Conservation (phyloP, 805 yeast genomes). For the Saturnispora ahearnii region DNA sequence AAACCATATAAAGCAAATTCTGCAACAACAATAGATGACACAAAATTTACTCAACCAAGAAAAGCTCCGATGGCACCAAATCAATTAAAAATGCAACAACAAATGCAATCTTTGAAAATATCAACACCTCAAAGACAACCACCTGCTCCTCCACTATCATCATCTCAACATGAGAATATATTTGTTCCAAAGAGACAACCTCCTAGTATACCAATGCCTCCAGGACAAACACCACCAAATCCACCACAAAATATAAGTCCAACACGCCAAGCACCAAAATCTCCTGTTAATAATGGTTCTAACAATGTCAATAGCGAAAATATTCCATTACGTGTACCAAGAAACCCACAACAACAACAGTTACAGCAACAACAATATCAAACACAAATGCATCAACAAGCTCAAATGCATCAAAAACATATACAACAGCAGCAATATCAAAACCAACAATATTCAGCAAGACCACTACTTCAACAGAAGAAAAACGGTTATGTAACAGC, state of each 20-base stretch:
- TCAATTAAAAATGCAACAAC: conserved; percentile 12
- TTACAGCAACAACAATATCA: conserved; percentile 12
- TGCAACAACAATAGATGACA: conserved; percentile 8
- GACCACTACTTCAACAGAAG: conserved; percentile 27
- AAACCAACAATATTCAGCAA: conserved; percentile 6
- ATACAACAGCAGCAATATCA: conserved; percentile 16
- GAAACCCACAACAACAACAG: conserved; percentile 6
- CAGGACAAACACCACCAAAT: conserved; percentile 4
- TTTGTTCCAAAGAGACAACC: conserved; percentile 34
- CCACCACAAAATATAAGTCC: conserved; percentile 3
- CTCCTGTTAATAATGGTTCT: conserved; percentile 9
- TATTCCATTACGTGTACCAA: background rate
- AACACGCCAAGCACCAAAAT: conserved; percentile 13
- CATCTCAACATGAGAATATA: background rate
- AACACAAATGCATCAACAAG: conserved; percentile 17
- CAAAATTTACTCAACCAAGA: conserved; percentile 26
- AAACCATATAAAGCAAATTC: conserved; percentile 27
- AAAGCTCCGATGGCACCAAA: conserved; percentile 29
- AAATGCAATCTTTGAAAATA: background rate
- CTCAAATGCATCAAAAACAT: conserved; percentile 31
- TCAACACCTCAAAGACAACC: conserved; percentile 7
- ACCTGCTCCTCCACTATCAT: background rate
- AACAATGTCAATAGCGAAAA: background rate
- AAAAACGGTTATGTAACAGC: conserved; percentile 28
- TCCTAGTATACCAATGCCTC: conserved; percentile 19